Base-by-base conservation (phyloP, 768 basidiomycete species). In the Auriscalpium microsporum region DNA sequence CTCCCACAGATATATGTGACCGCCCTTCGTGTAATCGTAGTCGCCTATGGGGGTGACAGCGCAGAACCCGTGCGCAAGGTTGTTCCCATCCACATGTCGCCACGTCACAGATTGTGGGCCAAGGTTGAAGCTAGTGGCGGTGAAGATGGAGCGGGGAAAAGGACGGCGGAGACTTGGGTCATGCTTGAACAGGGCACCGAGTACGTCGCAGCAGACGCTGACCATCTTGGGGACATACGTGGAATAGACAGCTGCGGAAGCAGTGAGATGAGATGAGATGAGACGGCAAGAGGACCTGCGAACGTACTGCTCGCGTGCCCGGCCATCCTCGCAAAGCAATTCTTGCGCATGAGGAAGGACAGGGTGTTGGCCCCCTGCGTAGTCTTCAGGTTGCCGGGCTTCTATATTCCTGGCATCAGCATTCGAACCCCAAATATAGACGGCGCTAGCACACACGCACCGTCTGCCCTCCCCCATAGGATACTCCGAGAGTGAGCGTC, bases 41-140 rank as follows among this genome's bases (percentile, higher is more conserved):
- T n/a, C n/a, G n/a, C n/a, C n/a, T n/a, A n/a, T n/a, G n/a, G n/a
- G n/a, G n/a, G n/a, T n/a, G n/a, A n/a, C n/a, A n/a, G n/a, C n/a
- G n/a, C n/a, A n/a, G n/a, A n/a, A n/a, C n/a, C n/a, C n/a, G n/a
- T 57, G 64, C 0, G 70, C 59, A 0, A 68, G 52, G 45, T 76
- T 75, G 5, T 47, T 51, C 21, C 21, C 48, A 44, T 76, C 72
- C 0, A 58, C 58, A 17, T 72, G 72, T 0, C 56, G 47, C 0
- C 38, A 33, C 0, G 64, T 65, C 1, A 63, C 45, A 0, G 61
- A 62, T 0, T 53, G 50, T 0, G 53, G 53, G 1, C 69, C 68
- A 14, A 72, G 63, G 50, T 75, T 73, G 60, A 73, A 69, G 0
- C 64, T 68, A 0, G 51, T 36, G 0, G 62, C 47, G 0, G 69